phyloP scores from a whole-genome alignment of 2,329 filamentous ascomycete genomes.

The Dryadomyces quercivorus region DNA sequence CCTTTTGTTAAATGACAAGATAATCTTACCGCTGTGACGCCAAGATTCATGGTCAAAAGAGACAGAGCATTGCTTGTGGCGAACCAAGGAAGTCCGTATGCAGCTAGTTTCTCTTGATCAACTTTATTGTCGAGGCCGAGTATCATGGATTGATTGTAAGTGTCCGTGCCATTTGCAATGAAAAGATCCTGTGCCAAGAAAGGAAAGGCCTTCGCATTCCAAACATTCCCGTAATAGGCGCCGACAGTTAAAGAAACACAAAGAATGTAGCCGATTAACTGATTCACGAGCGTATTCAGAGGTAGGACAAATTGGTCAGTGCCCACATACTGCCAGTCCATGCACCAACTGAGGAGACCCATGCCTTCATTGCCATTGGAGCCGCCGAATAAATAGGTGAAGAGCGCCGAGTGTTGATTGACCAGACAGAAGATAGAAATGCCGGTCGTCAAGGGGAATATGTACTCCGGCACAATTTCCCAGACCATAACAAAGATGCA shows the following conservation, averaged over 20 bases:
- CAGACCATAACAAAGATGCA: slow-evolving; percentile 29
- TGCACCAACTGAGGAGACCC: slow-evolving; percentile 26
- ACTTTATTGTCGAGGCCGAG: slow-evolving; percentile 26
- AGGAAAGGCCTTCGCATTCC: slow-evolving; percentile 26
- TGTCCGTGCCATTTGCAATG: slow-evolving; percentile 20
- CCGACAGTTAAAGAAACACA: slow-evolving; percentile 25
- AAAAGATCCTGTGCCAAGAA: slow-evolving; percentile 31
- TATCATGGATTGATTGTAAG: slow-evolving; percentile 30
- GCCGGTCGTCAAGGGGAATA: slow-evolving; percentile 12
- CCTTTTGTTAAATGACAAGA: not conserved
- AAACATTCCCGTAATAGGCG: slow-evolving; percentile 30
- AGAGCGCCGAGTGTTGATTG: slow-evolving; percentile 18
- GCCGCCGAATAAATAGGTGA: slow-evolving; percentile 28
- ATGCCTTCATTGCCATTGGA: slow-evolving; percentile 29
- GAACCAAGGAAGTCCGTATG: slow-evolving; percentile 28
- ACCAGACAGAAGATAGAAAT: slow-evolving; percentile 14
- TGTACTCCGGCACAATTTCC: slow-evolving; percentile 29
- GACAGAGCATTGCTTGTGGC: slow-evolving; percentile 25
- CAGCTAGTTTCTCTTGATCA: slow-evolving; percentile 20
- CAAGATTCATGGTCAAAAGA: slow-evolving; percentile 31
- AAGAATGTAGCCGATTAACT: slow-evolving; percentile 22
- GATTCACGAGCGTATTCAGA: slow-evolving; percentile 25
- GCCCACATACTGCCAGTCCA: slow-evolving; percentile 32
- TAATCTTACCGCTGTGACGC: slow-evolving; percentile 24
- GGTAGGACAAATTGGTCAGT: slow-evolving; percentile 21